phyloP scores from a whole-genome alignment of 2,329 filamentous ascomycete genomes.

The Clarireedia monteithiana region DNA sequence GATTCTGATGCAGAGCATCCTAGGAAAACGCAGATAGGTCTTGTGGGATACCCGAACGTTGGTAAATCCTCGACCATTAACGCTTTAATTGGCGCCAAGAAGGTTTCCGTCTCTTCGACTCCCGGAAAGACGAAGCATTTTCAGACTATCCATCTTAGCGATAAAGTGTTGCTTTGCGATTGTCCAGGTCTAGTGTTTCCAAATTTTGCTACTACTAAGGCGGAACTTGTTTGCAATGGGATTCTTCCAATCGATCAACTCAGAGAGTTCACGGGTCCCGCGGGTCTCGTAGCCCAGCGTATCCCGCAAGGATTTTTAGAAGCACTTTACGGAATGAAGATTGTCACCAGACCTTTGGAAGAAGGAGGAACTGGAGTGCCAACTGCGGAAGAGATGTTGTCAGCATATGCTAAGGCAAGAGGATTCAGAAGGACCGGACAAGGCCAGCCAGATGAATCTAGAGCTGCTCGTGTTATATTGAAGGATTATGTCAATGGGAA shows the following conservation, averaged over 20 bases:
- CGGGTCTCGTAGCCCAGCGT: slow-evolving; percentile 71
- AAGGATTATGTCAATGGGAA: slow-evolving; percentile 99
- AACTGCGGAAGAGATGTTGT: slow-evolving; percentile 76
- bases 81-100: slow-evolving; percentile 95
- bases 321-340: slow-evolving; percentile 88
- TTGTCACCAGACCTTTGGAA: slow-evolving; percentile 70
- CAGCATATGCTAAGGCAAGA: slow-evolving; percentile 78
- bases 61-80: slow-evolving; percentile 99
- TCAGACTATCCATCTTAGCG: slow-evolving; percentile 91
- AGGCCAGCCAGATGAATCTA: slow-evolving; percentile 86
- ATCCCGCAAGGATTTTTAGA: slow-evolving; percentile 87
- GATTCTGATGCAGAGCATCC: slow-evolving; percentile 38
- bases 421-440: slow-evolving; percentile 86
- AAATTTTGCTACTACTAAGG: slow-evolving; percentile 95
- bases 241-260: slow-evolving; percentile 94
- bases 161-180: slow-evolving; percentile 87
- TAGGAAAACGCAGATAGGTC: slow-evolving; percentile 76
- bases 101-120: slow-evolving; percentile 94
- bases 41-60: slow-evolving; percentile 97
- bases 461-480: slow-evolving; percentile 79
- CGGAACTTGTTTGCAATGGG: slow-evolving; percentile 90
- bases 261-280: slow-evolving; percentile 84
- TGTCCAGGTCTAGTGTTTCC: slow-evolving; percentile 98
- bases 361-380: slow-evolving; percentile 88
- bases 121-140: slow-evolving; percentile 99